A percentile compares a stretch with the other conserved stretches of the same genome.
These are phyloP conservation scores for Spathaspora sp. DNA, from an alignment of 805 yeast species.

Conservation along the genomic window DNA sequence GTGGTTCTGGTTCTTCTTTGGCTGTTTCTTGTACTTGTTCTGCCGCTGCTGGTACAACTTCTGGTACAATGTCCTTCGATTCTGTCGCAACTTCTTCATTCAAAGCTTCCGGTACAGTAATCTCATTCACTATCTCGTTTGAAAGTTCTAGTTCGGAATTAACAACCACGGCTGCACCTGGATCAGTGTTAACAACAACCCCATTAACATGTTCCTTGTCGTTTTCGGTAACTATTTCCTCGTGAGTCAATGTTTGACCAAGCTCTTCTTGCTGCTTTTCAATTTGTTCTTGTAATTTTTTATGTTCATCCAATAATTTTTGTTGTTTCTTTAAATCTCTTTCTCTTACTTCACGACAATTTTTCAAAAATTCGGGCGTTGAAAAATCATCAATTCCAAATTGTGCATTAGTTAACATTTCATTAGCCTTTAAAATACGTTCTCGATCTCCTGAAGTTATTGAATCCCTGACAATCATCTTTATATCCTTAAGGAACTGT, in stretches of 20 bases:
- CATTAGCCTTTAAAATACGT: conserved; percentile 75
- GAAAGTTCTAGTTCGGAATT: background rate
- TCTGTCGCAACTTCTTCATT: background rate
- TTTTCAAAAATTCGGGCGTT: conserved; percentile 63
- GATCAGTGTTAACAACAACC: background rate
- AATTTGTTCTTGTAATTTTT: conserved; percentile 22
- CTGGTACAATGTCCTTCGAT: background rate
- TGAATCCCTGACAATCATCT: conserved; percentile 78
- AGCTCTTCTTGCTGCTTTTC: conserved; percentile 2
- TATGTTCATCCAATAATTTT: conserved; percentile 36
- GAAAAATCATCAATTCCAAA: conserved; percentile 91
- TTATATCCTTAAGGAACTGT: conserved; percentile 82
- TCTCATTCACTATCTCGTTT: background rate
- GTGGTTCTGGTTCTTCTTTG: background rate
- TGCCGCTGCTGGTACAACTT: background rate
- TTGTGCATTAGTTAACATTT: conserved; percentile 94
- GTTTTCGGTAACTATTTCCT: background rate
- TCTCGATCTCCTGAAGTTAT: conserved; percentile 78
- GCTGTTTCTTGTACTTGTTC: background rate
- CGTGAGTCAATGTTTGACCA: conserved; percentile 1
- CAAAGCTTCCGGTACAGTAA: background rate
- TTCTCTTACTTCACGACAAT: conserved; percentile 69
- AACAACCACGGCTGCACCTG: background rate
- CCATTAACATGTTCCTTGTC: background rate
- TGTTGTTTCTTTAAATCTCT: conserved; percentile 60